These are phyloP conservation scores for Pleurotus cornucopiae DNA, from an alignment of 768 basidiomycete species.

Conservation along the genomic window DNA sequence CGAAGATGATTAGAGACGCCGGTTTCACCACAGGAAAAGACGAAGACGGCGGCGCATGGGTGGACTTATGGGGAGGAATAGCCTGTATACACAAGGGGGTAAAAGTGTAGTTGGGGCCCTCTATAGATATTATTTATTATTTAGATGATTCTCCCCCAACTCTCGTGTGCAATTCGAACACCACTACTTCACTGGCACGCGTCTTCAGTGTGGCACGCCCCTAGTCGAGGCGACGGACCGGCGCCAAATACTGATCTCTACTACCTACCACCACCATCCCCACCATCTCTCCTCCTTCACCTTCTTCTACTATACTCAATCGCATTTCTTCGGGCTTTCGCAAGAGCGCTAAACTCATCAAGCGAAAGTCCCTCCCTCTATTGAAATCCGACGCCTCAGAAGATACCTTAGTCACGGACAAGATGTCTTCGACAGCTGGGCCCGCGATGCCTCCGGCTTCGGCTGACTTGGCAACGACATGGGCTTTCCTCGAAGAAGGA, in stretches of 20 bases:
- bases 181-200: not conserved
- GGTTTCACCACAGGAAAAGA: constrained; percentile 75
- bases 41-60: constrained; percentile 81
- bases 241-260: constrained; percentile 8
- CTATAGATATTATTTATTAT: too few relatives aligned
- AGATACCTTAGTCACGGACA: constrained; percentile 1
- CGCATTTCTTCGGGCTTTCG: constrained; percentile 4
- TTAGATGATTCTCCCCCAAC: too few relatives aligned
- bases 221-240: not conserved
- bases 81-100: constrained; percentile 83
- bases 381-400: constrained; percentile 1
- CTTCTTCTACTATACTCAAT: constrained; percentile 6
- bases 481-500: constrained; percentile 83
- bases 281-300: constrained; percentile 21
- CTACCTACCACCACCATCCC: constrained; percentile 23
- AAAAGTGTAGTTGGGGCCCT: constrained; percentile 46
- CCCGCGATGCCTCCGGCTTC: constrained; percentile 60
- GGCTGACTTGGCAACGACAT: constrained; percentile 79
- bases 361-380: constrained; percentile 8
- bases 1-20: constrained; percentile 82
- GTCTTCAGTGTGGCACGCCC: not conserved
- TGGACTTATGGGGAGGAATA: constrained; percentile 83
- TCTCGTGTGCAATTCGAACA: too few relatives aligned
- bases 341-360: constrained; percentile 8
- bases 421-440: constrained; percentile 19